Conservation (phyloP, 345 rosid genomes). For the Odontarrhena argentea region DNA sequence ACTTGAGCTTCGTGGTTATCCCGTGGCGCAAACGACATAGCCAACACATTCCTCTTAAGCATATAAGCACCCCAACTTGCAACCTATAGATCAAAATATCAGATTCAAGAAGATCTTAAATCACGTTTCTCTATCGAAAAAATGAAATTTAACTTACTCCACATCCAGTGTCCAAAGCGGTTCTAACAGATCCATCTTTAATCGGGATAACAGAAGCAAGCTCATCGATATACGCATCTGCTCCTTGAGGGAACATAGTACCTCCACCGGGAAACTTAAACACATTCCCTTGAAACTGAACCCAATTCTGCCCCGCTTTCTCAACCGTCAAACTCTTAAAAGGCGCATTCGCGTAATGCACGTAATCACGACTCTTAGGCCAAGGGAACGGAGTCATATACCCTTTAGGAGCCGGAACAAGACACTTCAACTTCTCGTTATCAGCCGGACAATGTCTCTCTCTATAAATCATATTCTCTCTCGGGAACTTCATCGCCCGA, state of each 20-base stretch:
- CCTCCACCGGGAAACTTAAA: slow-evolving; percentile 99
- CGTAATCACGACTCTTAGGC: slow-evolving; percentile 96
- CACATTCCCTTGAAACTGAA: slow-evolving; percentile 80
- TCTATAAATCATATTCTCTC: slow-evolving; percentile 90
- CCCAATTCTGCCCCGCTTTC: slow-evolving; percentile 95
- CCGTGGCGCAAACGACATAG: slow-evolving; percentile 95
- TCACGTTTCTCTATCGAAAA: neutral
- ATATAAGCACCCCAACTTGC: slow-evolving; percentile 99
- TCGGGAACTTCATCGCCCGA: slow-evolving; percentile 85
- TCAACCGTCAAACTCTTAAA: slow-evolving; percentile 82
- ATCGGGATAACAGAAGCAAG: slow-evolving; percentile 88
- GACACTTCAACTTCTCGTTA: slow-evolving; percentile 79
- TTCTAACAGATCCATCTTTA: slow-evolving; percentile 83
- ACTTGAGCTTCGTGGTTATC: slow-evolving; percentile 99
- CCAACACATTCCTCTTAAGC: slow-evolving; percentile 76
- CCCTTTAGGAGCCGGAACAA: slow-evolving; percentile 91
- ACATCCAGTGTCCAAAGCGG: slow-evolving; percentile 97
- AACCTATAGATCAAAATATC: slow-evolving; percentile 50
- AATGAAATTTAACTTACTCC: slow-evolving; percentile 58
- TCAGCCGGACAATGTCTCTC: slow-evolving; percentile 94
- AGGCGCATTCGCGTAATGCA: slow-evolving; percentile 91
- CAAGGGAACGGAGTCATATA: slow-evolving; percentile 88
- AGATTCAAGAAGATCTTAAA: neutral
- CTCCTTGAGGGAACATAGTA: slow-evolving; percentile 99
- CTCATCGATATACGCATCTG: slow-evolving; percentile 91